Evolutionary conservation across 441 rosid species (phyloP).

Genomic region (Corymbia calophylla): DNA sequence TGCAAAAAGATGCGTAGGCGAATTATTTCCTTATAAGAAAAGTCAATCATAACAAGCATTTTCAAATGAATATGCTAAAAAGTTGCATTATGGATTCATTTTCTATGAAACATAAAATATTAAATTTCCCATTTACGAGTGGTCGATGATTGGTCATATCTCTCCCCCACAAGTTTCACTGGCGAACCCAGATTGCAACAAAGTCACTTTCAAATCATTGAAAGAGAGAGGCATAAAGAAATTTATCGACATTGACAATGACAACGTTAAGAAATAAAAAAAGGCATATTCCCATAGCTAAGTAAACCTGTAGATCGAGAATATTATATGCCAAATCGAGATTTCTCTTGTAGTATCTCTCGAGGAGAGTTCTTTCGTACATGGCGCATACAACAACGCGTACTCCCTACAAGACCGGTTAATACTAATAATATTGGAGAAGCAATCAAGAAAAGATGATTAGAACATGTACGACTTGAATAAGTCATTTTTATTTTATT

Average conservation of each 20-base stretch:
- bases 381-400: background rate
- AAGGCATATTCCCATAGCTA: background rate
- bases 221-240: background rate
- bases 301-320: background rate
- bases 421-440: background rate
- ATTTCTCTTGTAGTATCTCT: background rate
- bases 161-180: background rate
- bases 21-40: background rate
- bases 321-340: background rate
- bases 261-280: background rate
- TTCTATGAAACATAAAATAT: background rate
- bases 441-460: background rate
- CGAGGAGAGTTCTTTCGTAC: background rate
- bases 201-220: background rate
- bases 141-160: background rate
- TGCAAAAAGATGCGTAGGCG: background rate
- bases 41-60: background rate
- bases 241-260: background rate
- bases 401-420: accelerated
- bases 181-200: background rate
- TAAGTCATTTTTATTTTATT: background rate
- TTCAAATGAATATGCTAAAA: background rate
- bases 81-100: background rate
- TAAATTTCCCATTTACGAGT: background rate
- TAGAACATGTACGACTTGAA: background rate